These are phyloP conservation scores for Hypsizygus marmoreus DNA, from an alignment of 768 basidiomycete genomes.

Conservation along the genomic window DNA sequence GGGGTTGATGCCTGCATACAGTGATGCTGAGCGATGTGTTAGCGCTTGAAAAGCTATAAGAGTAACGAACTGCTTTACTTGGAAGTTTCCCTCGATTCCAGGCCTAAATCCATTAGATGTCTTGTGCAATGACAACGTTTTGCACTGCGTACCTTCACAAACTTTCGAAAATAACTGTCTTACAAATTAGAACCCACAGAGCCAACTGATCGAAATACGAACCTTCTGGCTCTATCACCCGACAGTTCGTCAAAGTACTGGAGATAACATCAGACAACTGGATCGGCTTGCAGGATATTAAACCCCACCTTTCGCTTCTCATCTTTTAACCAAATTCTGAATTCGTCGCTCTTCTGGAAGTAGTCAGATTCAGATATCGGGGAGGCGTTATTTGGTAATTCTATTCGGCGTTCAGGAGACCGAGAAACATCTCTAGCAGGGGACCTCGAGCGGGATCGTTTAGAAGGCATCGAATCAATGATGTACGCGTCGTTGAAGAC, in stretches of 20 bases:
- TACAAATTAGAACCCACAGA: slow-evolving; percentile 30
- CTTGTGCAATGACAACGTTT: slow-evolving; percentile 1
- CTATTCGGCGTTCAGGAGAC: slow-evolving; percentile 43
- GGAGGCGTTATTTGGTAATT: slow-evolving; percentile 57
- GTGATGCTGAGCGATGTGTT: slow-evolving; percentile 35
- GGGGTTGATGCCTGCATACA: slow-evolving; percentile 65
- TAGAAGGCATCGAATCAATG: slow-evolving; percentile 45
- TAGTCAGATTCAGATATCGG: slow-evolving; percentile 83
- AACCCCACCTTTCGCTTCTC: slow-evolving; percentile 47
- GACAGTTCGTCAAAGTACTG: slow-evolving; percentile 89
- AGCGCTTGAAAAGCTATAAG: background rate
- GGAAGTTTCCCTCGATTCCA: slow-evolving; percentile 83
- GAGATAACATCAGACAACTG: slow-evolving; percentile 1
- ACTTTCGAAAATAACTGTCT: slow-evolving; percentile 86
- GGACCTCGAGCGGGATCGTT: slow-evolving; percentile 36
- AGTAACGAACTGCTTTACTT: slow-evolving; percentile 39
- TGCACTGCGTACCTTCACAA: slow-evolving; percentile 64
- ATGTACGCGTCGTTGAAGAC: no score
- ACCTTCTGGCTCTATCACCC: slow-evolving; percentile 80
- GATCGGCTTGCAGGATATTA: slow-evolving; percentile 15
- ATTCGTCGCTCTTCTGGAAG: slow-evolving; percentile 86
- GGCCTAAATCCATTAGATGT: slow-evolving; percentile 39
- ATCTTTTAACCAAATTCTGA: slow-evolving; percentile 84
- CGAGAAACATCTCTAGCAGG: slow-evolving; percentile 43
- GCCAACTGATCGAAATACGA: slow-evolving; percentile 24